Evolutionary conservation across 176 grass and related monocot species (phyloP).

Genomic region (Tuctoria greenei): DNA sequence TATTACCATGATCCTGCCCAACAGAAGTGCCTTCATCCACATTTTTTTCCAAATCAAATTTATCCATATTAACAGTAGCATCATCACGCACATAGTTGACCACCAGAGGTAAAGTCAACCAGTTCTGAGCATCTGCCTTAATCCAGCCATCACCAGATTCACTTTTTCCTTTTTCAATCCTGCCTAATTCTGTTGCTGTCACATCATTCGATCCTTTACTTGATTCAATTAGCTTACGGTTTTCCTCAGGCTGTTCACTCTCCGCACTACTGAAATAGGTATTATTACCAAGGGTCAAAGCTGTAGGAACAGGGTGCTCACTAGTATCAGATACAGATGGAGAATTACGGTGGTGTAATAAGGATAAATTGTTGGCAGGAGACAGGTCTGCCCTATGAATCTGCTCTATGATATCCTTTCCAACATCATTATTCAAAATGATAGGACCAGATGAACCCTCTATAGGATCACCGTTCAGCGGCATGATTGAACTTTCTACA

Average conservation of each 20-base stretch:
- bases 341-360: conserved; percentile 9
- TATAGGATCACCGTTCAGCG: conserved; percentile 18
- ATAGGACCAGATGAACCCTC: conserved; percentile 33
- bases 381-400: conserved; percentile 14
- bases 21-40: conserved; percentile 27
- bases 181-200: conserved; percentile 15
- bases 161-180: conserved; percentile 15
- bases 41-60: conserved; percentile 34
- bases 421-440: conserved; percentile 34
- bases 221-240: conserved; percentile 22
- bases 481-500: conserved; percentile 26
- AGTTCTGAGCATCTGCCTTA: conserved; percentile 40
- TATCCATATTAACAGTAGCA: conserved; percentile 27
- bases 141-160: conserved; percentile 17
- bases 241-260: conserved; percentile 28
- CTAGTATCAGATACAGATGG: conserved; percentile 34
- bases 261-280: conserved; percentile 42
- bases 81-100: conserved; percentile 24
- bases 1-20: conserved; percentile 40
- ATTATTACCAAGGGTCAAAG: conserved; percentile 58
- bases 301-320: conserved; percentile 52
- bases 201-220: conserved; percentile 35
- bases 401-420: conserved; percentile 14
- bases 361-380: conserved; percentile 33
- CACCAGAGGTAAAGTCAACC: conserved; percentile 44